Conservation (phyloP, 345 rosid species). For the Lepidium sativum region DNA sequence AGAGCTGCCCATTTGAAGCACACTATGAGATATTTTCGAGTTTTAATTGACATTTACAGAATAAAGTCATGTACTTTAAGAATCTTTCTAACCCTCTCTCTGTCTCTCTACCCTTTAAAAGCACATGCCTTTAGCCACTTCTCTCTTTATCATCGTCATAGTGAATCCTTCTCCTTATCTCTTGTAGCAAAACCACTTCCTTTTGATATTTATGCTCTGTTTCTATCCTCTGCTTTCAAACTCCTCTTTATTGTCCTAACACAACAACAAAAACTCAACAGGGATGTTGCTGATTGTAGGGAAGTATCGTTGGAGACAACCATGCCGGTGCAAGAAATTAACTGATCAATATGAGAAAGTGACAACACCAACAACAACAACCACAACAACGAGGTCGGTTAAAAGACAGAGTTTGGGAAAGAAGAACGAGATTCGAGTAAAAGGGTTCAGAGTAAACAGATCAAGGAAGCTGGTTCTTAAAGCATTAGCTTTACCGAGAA, state of each 20-base stretch:
- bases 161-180: constrained; percentile 1
- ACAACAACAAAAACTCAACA: not conserved
- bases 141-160: constrained; percentile 6
- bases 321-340: constrained; percentile 40
- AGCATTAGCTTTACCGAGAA: constrained; percentile 35
- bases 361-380: not conserved
- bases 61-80: constrained; percentile 27
- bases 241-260: not conserved
- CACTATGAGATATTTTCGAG: not conserved
- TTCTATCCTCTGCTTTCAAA: not conserved
- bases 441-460: constrained; percentile 46
- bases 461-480: constrained; percentile 47
- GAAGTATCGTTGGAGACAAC: constrained; percentile 23
- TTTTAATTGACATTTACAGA: constrained; percentile 12
- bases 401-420: constrained; percentile 35
- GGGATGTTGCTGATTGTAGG: constrained; percentile 16
- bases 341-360: not conserved
- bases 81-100: constrained; percentile 21
- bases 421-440: constrained; percentile 34
- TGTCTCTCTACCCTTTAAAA: not conserved
- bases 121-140: constrained; percentile 8
- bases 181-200: not conserved
- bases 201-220: not conserved
- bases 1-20: constrained; percentile 13
- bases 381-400: constrained; percentile 24